Base-by-base conservation (phyloP, 2,329 filamentous ascomycete species). In the Sporothrix pseudoabietina region DNA sequence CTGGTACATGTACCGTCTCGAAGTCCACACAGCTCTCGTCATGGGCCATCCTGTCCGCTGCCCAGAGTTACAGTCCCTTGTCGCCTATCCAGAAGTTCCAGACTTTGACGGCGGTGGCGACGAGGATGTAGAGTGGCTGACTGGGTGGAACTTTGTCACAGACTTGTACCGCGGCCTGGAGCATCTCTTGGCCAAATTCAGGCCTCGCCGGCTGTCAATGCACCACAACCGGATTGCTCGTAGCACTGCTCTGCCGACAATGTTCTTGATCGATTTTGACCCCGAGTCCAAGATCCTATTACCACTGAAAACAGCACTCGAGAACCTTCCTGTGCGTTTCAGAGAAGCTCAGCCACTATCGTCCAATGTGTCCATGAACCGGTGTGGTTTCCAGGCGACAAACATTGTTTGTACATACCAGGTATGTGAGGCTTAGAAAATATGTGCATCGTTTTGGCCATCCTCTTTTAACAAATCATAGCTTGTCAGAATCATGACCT, bases 1-100 rank as follows among this genome's bases (percentile, higher is more conserved):
- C 68, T 78, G 77, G 77, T 72, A 61, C 61, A 73, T 78, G 49
- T 77, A 78, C 57, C 76, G 76, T 12, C 74, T 78, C 44, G 77
- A 78, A 63, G 72, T 78, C 26, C 77, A 78, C 66, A 72, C 71
- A 5, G 75, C 77, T 2, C 73, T 74, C n/a, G 76, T 78, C n/a
- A 49, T 77, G 35, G 77, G 76, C 14, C 75, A 76, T 55, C 68
- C 77, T 6, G 72, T 78, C 4, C 74, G 77, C 14, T 72, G 71
- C n/a, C 72, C 76, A 16, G 76, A 78, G 69, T 35, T 74, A 6
- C 75, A 77, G 41, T 69, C 72, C 4, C 71, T 75, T 0, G 77
- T 78, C 16, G 16, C 70, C 10, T 78, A 77, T 68, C 77, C 76
- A 1, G 39, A 49, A 26, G 7, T 69, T 3, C 72, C 72, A 8